These are phyloP conservation scores for Pyrenula aspistea DNA, from an alignment of 495 filamentous ascomycete genomes.

Conservation along the genomic window DNA sequence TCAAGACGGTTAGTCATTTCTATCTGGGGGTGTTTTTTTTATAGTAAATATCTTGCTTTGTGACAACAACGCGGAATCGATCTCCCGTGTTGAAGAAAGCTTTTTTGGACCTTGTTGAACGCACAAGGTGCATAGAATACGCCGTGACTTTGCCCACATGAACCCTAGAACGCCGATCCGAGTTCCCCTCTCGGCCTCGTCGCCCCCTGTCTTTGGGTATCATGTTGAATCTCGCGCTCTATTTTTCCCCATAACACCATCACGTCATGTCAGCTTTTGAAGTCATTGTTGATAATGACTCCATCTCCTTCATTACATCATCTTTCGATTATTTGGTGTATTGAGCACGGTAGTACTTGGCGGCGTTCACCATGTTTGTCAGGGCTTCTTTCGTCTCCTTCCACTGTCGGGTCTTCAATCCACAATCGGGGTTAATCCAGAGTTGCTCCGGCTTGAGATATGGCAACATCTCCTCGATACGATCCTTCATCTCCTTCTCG, in stretches of 20 bases:
- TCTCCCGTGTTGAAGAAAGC: not conserved
- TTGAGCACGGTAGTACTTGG: constrained; percentile 91
- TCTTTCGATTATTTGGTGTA: constrained; percentile 22
- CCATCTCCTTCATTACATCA: not conserved
- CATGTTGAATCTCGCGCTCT: not conserved
- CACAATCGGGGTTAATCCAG: constrained; percentile 98
- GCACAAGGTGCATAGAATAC: too few relatives aligned
- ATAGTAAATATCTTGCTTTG: too few relatives aligned
- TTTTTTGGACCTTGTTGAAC: not conserved
- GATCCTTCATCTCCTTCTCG: constrained; percentile 93
- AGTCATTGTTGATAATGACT: not conserved
- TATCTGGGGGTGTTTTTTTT: too few relatives aligned
- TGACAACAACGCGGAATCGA: not conserved
- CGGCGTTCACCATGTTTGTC: constrained; percentile 87
- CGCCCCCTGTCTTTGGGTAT: not conserved
- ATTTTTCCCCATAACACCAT: not conserved
- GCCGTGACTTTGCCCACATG: too few relatives aligned
- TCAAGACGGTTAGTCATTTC: too few relatives aligned
- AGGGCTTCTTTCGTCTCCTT: constrained; percentile 89
- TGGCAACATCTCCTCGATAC: constrained; percentile 92
- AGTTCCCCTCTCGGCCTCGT: not conserved
- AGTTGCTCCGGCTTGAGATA: constrained; percentile 91
- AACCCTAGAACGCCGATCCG: not conserved
- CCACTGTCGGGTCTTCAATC: constrained; percentile 96
- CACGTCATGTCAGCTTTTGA: not conserved